Conservation (phyloP, 148 eudicot genomes). For the Diospyros kaki region DNA sequence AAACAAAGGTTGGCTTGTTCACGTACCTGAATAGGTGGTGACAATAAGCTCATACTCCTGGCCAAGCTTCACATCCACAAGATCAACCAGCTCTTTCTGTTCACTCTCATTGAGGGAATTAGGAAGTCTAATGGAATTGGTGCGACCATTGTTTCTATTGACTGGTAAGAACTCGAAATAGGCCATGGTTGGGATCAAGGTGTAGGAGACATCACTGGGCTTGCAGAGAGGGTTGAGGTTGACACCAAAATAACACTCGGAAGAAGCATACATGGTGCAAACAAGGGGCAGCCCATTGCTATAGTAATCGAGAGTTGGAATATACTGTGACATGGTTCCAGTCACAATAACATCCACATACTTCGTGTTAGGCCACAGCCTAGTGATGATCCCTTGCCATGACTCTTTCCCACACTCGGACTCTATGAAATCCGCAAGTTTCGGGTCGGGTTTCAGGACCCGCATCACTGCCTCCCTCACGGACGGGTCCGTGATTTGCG, state of each 20-base stretch:
- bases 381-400: conserved; percentile 67
- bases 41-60: conserved; percentile 79
- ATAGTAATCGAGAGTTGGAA: conserved; percentile 65
- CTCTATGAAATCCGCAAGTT: conserved; percentile 58
- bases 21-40: conserved; percentile 73
- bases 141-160: conserved; percentile 42
- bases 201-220: conserved; percentile 69
- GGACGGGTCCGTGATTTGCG: conserved; percentile 46
- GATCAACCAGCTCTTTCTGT: conserved; percentile 59
- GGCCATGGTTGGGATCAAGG: conserved; percentile 71
- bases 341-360: conserved; percentile 82
- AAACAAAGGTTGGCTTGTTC: background rate
- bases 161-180: conserved; percentile 76
- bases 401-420: conserved; percentile 41
- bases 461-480: conserved; percentile 43
- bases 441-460: conserved; percentile 54
- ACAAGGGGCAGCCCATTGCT: conserved; percentile 73
- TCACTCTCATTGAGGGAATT: conserved; percentile 64
- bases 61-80: conserved; percentile 65
- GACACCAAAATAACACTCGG: conserved; percentile 79
- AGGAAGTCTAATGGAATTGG: conserved; percentile 38
- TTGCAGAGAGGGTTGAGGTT: conserved; percentile 70
- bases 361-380: conserved; percentile 79
- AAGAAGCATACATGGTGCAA: conserved; percentile 80
- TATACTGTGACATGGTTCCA: conserved; percentile 82